phyloP scores from a whole-genome alignment of 78 protist genomes.

The Polysphondylium violaceum region DNA sequence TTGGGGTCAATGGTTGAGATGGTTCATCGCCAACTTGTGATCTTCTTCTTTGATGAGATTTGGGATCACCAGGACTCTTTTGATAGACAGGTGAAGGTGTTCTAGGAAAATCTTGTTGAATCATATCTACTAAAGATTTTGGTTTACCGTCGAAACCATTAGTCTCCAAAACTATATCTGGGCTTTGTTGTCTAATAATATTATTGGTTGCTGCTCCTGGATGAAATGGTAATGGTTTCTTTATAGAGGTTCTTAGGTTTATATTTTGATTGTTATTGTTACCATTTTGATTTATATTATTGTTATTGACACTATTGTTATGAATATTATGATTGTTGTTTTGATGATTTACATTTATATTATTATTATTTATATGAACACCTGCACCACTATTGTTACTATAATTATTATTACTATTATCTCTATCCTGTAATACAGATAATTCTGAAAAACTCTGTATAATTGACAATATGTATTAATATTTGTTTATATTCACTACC shows the following conservation, averaged over 20 bases:
- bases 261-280: not conserved
- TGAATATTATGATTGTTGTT: slow-evolving; percentile 9
- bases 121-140: slow-evolving; percentile 77
- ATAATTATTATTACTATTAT: too few relatives aligned
- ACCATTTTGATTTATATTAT: not conserved
- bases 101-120: slow-evolving; percentile 89
- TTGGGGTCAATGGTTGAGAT: not conserved
- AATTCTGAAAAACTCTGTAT: not conserved
- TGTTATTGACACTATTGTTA: not conserved
- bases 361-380: too few relatives aligned
- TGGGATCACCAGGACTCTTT: slow-evolving; percentile 53
- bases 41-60: slow-evolving; percentile 41
- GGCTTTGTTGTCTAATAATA: slow-evolving; percentile 41
- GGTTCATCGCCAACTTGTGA: slow-evolving; percentile 48
- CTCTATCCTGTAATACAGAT: not conserved
- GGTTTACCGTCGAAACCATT: slow-evolving; percentile 56
- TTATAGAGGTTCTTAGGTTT: slow-evolving; percentile 12
- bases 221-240: slow-evolving; percentile 65
- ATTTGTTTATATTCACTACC: not conserved
- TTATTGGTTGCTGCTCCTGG: slow-evolving; percentile 46
- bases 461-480: not conserved
- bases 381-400: too few relatives aligned
- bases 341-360: too few relatives aligned
- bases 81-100: slow-evolving; percentile 91
- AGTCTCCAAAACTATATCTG: slow-evolving; percentile 32